phyloP scores from a whole-genome alignment of 768 basidiomycete species.

The Lentinula sp. region DNA sequence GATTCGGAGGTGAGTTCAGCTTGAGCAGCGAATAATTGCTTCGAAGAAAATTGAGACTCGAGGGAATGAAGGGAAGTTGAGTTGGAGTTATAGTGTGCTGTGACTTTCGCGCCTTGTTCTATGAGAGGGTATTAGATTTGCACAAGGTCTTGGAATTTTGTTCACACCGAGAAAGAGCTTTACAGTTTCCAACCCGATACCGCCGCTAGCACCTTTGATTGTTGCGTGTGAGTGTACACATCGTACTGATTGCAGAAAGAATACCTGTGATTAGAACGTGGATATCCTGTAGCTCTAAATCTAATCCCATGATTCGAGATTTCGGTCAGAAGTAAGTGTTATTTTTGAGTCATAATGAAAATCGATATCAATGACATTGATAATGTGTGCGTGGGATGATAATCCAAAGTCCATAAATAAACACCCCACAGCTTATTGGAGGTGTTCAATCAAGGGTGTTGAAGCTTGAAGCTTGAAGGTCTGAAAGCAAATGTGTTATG shows the following conservation, averaged over 20 bases:
- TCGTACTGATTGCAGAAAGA: neutral
- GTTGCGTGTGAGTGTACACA: neutral
- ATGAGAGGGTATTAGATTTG: neutral
- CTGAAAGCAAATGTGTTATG: no score
- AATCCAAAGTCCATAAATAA: no score
- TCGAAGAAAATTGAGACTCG: constrained; percentile 23
- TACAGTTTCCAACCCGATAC: constrained; percentile 63
- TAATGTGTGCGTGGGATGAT: no score
- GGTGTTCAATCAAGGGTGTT: no score
- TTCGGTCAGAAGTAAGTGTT: neutral
- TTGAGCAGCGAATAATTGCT: constrained; percentile 30
- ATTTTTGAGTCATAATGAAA: neutral
- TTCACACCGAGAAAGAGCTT: constrained; percentile 48
- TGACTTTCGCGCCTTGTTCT: constrained; percentile 70
- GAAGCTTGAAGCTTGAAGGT: no score
- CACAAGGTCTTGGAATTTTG: neutral
- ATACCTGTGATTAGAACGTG: constrained; percentile 69
- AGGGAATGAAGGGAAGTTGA: constrained; percentile 34
- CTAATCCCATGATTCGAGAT: constrained; percentile 12
- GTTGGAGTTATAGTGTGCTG: constrained; percentile 65
- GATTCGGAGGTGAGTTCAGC: constrained; percentile 57
- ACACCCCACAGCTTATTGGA: no score
- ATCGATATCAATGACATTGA: no score
- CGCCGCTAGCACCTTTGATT: constrained; percentile 61
- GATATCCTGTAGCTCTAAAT: constrained; percentile 51